These are phyloP conservation scores for Teunomyces barrocoloradensis DNA, from an alignment of 805 yeast genomes.

Conservation along the genomic window DNA sequence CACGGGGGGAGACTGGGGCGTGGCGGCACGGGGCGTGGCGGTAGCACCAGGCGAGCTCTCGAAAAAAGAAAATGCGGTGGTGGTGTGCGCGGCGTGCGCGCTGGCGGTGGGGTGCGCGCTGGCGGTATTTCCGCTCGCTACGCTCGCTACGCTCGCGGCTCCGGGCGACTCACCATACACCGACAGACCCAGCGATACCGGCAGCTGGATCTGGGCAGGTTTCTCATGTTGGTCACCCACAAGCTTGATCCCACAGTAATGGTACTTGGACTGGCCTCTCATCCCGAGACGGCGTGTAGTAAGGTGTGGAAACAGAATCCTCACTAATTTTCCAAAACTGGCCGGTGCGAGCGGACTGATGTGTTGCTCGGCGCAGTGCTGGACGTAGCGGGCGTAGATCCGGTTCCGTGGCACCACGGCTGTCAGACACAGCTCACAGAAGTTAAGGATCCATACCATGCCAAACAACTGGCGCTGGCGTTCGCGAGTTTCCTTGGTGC, in stretches of 20 bases:
- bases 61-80: no score
- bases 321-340: slow-evolving; percentile 61
- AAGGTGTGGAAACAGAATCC: slow-evolving; percentile 61
- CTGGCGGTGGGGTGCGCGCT: no score
- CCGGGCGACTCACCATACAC: background rate
- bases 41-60: no score
- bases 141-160: background rate
- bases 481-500: slow-evolving; percentile 35
- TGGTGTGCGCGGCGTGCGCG: no score
- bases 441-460: slow-evolving; percentile 71
- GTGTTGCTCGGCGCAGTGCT: slow-evolving; percentile 35
- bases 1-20: slow-evolving; percentile 18
- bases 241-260: slow-evolving; percentile 72
- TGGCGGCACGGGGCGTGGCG: slow-evolving; percentile 11
- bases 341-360: slow-evolving; percentile 71
- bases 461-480: slow-evolving; percentile 76
- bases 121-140: no score
- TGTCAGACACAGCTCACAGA: slow-evolving; percentile 51
- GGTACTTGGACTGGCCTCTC: slow-evolving; percentile 80
- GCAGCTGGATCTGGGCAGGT: slow-evolving; percentile 3
- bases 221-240: slow-evolving; percentile 22
- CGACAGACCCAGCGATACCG: background rate
- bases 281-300: slow-evolving; percentile 78
- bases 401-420: slow-evolving; percentile 44
- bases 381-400: slow-evolving; percentile 41